Conservation (phyloP, 2,329 filamentous ascomycete genomes). For the Arachnomyces sp. region DNA sequence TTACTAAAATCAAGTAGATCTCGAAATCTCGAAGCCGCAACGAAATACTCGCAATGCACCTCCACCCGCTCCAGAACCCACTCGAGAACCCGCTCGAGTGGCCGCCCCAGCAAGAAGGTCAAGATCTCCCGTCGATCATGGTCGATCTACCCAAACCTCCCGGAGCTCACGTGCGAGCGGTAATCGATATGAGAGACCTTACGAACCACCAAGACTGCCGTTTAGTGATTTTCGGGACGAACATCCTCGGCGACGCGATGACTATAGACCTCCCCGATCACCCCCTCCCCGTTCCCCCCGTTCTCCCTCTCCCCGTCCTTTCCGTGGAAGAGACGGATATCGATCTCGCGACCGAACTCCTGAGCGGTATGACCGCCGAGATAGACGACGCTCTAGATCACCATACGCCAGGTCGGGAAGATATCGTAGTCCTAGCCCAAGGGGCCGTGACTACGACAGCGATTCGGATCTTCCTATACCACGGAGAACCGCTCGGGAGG, state of each 20-base stretch:
- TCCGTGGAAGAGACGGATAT: constrained; percentile 60
- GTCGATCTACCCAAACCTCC: constrained; percentile 30
- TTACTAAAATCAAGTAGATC: constrained; percentile 47
- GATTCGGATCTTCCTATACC: constrained; percentile 65
- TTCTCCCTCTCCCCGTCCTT: constrained; percentile 53
- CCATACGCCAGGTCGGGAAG: constrained; percentile 52
- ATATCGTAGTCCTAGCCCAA: constrained; percentile 63
- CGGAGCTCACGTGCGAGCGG: constrained; percentile 23
- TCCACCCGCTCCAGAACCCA: constrained; percentile 31
- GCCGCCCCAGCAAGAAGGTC: constrained; percentile 45
- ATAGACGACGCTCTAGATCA: constrained; percentile 62
- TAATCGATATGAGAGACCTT: constrained; percentile 40
- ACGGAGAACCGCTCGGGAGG: constrained; percentile 61
- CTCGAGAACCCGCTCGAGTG: constrained; percentile 27
- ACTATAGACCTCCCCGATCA: constrained; percentile 57
- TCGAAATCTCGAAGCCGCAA: constrained; percentile 84
- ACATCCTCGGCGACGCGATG: constrained; percentile 49
- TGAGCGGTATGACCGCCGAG: constrained; percentile 46
- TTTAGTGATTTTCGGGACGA: constrained; percentile 46
- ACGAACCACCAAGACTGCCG: constrained; percentile 28
- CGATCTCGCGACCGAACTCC: constrained; percentile 36
- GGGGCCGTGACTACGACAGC: constrained; percentile 43
- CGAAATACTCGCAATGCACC: constrained; percentile 62
- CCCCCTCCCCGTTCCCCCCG: constrained; percentile 53
- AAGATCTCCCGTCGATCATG: constrained; percentile 54